These are phyloP conservation scores for Aspergillus niger DNA, from an alignment of 2,329 filamentous ascomycete genomes.

Conservation along the genomic window DNA sequence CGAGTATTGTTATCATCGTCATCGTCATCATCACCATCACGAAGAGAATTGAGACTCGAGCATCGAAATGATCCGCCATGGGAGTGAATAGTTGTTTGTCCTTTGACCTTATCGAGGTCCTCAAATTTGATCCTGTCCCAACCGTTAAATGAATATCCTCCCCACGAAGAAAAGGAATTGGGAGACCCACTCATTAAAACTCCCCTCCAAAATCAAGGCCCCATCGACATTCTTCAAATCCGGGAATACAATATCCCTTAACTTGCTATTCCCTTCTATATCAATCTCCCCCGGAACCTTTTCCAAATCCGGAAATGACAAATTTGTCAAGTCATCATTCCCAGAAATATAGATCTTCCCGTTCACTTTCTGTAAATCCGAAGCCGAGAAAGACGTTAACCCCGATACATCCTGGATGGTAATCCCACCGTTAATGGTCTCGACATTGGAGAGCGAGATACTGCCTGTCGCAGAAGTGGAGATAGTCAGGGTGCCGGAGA, in stretches of 20 bases:
- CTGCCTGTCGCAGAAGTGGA: background rate
- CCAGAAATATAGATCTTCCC: background rate
- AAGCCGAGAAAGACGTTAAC: background rate
- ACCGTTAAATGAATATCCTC: background rate
- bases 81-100: constrained; percentile 25
- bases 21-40: background rate
- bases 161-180: background rate
- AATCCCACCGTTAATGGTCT: constrained; percentile 1
- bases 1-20: background rate
- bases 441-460: background rate
- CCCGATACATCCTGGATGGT: background rate
- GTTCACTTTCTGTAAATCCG: background rate
- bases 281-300: constrained; percentile 22
- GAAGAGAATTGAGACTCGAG: constrained; percentile 19
- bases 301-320: constrained; percentile 18
- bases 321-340: background rate
- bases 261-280: constrained; percentile 24
- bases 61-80: constrained; percentile 26
- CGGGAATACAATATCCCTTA: constrained; percentile 24
- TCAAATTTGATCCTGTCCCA: constrained; percentile 26
- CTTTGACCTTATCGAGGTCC: constrained; percentile 27
- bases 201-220: constrained; percentile 23
- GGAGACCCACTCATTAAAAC: constrained; percentile 25
- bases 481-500: constrained; percentile 1
- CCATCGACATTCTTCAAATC: constrained; percentile 29